Conservation (phyloP, 176 grass and related monocot species). For the Oryza glumipatula region DNA sequence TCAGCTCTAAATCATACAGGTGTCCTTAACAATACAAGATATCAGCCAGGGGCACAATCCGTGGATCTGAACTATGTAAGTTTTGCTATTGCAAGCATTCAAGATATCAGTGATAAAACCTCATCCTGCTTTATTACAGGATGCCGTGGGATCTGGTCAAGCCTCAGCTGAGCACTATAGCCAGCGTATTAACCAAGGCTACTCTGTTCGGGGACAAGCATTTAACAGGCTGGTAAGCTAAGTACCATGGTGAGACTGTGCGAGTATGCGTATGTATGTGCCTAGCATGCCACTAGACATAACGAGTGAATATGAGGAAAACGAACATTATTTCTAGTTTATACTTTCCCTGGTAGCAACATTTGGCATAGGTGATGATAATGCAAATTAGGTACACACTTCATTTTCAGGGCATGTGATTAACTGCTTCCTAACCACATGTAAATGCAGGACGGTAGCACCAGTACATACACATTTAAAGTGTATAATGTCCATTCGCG, state of each 20-base stretch:
- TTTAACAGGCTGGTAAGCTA: constrained; percentile 34
- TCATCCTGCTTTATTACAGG: constrained; percentile 26
- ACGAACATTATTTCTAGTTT: constrained; percentile 20
- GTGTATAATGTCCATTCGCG: neutral
- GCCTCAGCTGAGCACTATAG: constrained; percentile 3
- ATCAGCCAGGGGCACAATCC: constrained; percentile 39
- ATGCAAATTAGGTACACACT: constrained; percentile 5
- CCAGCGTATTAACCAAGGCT: constrained; percentile 4
- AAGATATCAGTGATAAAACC: constrained; percentile 7
- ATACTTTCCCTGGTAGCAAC: constrained; percentile 7
- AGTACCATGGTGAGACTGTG: neutral
- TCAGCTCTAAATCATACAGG: constrained; percentile 39
- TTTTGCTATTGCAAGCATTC: constrained; percentile 29
- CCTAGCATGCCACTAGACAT: neutral
- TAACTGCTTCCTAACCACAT: neutral
- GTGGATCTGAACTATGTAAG: constrained; percentile 55
- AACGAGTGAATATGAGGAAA: neutral
- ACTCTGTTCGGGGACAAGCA: constrained; percentile 23
- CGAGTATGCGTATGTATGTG: neutral
- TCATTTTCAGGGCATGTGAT: constrained; percentile 11
- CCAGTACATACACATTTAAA: neutral
- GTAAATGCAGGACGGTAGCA: neutral
- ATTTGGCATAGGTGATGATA: neutral
- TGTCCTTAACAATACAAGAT: constrained; percentile 34
- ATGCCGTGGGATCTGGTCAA: constrained; percentile 28